Percentiles rank a stretch among this genome's conserved stretches.
These are phyloP conservation scores for Uromyces viciae-fabae DNA, from an alignment of 1,284 basidiomycete species.

Conservation along the genomic window DNA sequence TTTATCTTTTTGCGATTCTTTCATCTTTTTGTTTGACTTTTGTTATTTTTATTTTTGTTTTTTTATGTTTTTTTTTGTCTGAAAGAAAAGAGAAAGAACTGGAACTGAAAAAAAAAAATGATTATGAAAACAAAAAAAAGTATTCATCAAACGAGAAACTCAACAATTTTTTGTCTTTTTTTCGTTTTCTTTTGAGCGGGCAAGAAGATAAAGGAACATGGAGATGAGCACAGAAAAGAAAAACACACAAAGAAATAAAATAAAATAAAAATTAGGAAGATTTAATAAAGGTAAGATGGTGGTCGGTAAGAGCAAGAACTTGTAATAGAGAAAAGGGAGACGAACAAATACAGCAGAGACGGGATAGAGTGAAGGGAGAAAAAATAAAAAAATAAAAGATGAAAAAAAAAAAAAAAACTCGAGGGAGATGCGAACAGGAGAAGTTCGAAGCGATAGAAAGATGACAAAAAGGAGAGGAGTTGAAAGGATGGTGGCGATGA, in stretches of 20 bases:
- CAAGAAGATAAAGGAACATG: not conserved
- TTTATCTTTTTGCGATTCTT: too few relatives aligned
- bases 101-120: too few relatives aligned
- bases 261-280: not conserved
- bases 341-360: not conserved
- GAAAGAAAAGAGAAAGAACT: too few relatives aligned
- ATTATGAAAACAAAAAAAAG: too few relatives aligned
- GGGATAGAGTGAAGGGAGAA: not conserved
- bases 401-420: not conserved
- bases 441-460: not conserved
- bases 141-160: too few relatives aligned
- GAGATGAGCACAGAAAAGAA: not conserved
- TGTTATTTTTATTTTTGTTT: too few relatives aligned
- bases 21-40: too few relatives aligned
- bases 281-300: not conserved
- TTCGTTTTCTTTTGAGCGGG: not conserved
- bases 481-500: not conserved
- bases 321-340: not conserved
- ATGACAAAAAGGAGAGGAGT: not conserved
- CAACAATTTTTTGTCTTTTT: slow-evolving; percentile 1
- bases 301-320: not conserved
- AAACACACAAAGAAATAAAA: not conserved
- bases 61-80: too few relatives aligned
- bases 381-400: not conserved
- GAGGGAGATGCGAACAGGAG: not conserved